These are phyloP conservation scores for Asterophora lycoperdoides DNA, from an alignment of 768 basidiomycete genomes.

Conservation along the genomic window DNA sequence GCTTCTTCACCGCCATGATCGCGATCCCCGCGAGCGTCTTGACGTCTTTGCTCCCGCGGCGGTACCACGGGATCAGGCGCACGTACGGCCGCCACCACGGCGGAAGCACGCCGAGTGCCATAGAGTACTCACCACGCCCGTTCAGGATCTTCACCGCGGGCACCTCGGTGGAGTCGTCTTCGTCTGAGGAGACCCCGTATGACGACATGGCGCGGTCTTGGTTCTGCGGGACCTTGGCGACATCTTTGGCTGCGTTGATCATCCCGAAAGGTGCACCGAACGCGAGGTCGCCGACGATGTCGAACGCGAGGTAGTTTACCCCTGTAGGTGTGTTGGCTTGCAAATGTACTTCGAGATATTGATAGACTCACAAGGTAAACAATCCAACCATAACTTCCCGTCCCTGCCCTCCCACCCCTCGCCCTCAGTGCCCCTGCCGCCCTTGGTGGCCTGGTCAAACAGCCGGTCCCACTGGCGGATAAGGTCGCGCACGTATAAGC, in stretches of 20 bases:
- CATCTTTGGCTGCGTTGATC: constrained; percentile 69
- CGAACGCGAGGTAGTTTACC: constrained; percentile 54
- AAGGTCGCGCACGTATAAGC: constrained; percentile 53
- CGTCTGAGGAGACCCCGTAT: constrained; percentile 35
- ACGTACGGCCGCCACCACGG: constrained; percentile 65
- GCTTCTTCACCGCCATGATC: constrained; percentile 73
- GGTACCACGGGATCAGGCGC: constrained; percentile 72
- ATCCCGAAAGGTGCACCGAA: constrained; percentile 90
- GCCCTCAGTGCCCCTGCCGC: constrained; percentile 55
- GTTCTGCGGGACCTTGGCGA: constrained; percentile 61
- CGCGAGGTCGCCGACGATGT: constrained; percentile 82
- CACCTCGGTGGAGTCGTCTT: constrained; percentile 41
- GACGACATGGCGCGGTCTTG: constrained; percentile 51
- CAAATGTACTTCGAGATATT: constrained; percentile 1
- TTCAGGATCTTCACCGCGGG: constrained; percentile 86
- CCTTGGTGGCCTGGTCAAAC: constrained; percentile 50
- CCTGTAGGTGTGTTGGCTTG: constrained; percentile 26
- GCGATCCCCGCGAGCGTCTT: constrained; percentile 75
- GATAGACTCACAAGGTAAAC: constrained; percentile 59
- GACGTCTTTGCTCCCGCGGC: constrained; percentile 60
- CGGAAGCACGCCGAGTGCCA: constrained; percentile 77
- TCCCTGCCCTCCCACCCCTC: constrained; percentile 59
- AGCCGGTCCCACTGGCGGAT: constrained; percentile 75
- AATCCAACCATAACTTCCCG: constrained; percentile 70
- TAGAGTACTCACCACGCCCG: constrained; percentile 82